Evolutionary conservation across 805 yeast species (phyloP), one percentile per base, ranked within the genome.

Genomic region (Candida fluviatilis): DNA sequence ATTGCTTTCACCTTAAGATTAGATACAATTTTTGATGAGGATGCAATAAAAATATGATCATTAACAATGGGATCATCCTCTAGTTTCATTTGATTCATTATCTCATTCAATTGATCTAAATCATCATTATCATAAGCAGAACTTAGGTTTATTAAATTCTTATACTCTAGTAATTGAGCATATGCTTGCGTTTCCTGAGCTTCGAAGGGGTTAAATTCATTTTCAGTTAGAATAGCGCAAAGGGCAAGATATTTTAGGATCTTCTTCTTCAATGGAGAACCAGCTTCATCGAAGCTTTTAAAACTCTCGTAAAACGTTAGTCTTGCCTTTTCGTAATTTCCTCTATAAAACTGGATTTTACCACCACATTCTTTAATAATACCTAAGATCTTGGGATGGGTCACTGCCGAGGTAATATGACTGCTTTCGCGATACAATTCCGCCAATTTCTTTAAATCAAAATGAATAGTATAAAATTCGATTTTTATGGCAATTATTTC

Each of bases 311-410:
- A 71, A 43, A 80, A 80, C 12, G 89, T 91, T 26, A 81, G 71
- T 7, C 80, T 64, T 0, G 86, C 88, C 35, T 57, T 57, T 24
- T 72, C 77, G 66, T 73, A 85, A 43, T 79, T 75, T 11, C 72
- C 73, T 35, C 75, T 72, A 42, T 74, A 66, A 71, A 84, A 78
- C 35, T 75, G 72, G 45, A 85, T 69, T 37, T 78, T 73, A 2
- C 89, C 95, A 0, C 88, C 86, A 46, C 87, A 80, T 54, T 85
- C 91, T 43, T 78, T 72, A 18, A 86, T 73, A n/a, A 82, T 74
- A 1, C 91, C 95, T 57, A 80, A 66, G 18, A 83, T 78, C 34
- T 73, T 66, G 1, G 95, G 89, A 51, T 87, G 95, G 1, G 89
- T 84, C 2, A 84, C 80, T 2, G 86, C 84, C 0, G 80, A 66